Evolutionary conservation across 129 eudicot genomes (phyloP).

Genomic region (Helianthus annuus): HanXRQr2.0-SUNRISE NC_035443.2:45642745-45643244

Average conservation of each 20-base stretch:
- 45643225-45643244: not conserved
- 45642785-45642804: slow-evolving; percentile 58
- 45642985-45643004: not conserved
- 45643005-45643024: not conserved
- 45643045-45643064: not conserved
- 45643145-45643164: not conserved
- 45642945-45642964: slow-evolving; percentile 46
- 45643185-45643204: not conserved
- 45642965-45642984: slow-evolving; percentile 44
- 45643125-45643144: not conserved
- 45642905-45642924: slow-evolving; percentile 31
- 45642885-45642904: slow-evolving; percentile 70
- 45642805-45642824: slow-evolving; percentile 56
- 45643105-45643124: not conserved
- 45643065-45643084: not conserved
- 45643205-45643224: not conserved
- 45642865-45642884: slow-evolving; percentile 69
- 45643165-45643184: not conserved
- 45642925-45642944: slow-evolving; percentile 39
- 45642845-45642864: slow-evolving; percentile 9
- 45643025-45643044: not conserved
- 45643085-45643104: not conserved
- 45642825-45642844: slow-evolving; percentile 53
- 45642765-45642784: slow-evolving; percentile 45
- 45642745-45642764: too few relatives aligned